These are phyloP conservation scores for Grosmannia huntii DNA, from an alignment of 2,329 filamentous ascomycete genomes.

Conservation along the genomic window DNA sequence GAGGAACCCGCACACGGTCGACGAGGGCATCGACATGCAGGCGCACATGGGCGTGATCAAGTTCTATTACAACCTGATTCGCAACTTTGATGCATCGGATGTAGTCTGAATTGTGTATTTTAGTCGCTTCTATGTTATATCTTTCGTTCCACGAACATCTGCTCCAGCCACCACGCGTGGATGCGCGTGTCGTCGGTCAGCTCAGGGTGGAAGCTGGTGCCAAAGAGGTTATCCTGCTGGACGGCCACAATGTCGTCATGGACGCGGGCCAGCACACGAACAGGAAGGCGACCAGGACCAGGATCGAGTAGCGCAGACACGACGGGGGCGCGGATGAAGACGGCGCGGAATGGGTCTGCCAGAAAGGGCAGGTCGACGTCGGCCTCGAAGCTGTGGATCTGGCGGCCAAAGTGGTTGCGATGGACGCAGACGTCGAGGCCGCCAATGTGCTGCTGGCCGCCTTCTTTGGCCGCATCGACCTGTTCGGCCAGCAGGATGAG, in stretches of 20 bases:
- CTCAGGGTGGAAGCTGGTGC: slow-evolving; percentile 92
- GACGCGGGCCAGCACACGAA: slow-evolving; percentile 37
- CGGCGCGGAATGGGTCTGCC: slow-evolving; percentile 50
- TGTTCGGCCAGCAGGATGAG: slow-evolving; percentile 82
- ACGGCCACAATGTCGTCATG: slow-evolving; percentile 76
- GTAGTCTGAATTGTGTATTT: background rate
- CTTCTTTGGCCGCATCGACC: slow-evolving; percentile 78
- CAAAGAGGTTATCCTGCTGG: slow-evolving; percentile 80
- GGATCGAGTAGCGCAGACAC: slow-evolving; percentile 55
- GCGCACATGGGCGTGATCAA: slow-evolving; percentile 22
- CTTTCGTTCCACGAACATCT: slow-evolving; percentile 31
- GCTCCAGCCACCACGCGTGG: slow-evolving; percentile 82
- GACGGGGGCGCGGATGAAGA: slow-evolving; percentile 91
- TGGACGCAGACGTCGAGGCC: slow-evolving; percentile 84
- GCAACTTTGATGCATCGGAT: slow-evolving; percentile 24
- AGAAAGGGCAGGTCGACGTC: slow-evolving; percentile 63
- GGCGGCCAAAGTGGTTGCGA: slow-evolving; percentile 88
- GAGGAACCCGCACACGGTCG: slow-evolving; percentile 24
- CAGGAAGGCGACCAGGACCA: slow-evolving; percentile 15
- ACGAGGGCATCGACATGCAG: slow-evolving; percentile 24
- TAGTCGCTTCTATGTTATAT: no score
- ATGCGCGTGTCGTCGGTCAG: slow-evolving; percentile 78
- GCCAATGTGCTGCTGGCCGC: slow-evolving; percentile 85
- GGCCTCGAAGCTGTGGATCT: slow-evolving; percentile 82
- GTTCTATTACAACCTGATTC: slow-evolving; percentile 27